Base-by-base conservation (phyloP, 140 eudicot genomes). In the Oenanthe javanica region DNA sequence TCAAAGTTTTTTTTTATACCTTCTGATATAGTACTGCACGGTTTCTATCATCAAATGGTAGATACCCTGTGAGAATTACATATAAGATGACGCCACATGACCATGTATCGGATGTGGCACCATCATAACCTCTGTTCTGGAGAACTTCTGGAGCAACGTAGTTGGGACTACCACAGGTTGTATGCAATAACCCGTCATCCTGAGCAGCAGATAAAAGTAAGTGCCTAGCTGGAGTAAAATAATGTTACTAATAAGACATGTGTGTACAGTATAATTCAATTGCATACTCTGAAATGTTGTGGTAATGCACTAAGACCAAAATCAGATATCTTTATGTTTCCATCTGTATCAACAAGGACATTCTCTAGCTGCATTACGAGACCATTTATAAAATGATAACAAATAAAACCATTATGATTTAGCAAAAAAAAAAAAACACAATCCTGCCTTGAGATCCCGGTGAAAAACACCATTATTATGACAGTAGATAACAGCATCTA, bases 301-400 rank as follows among this genome's bases (percentile, higher is more conserved):
- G 99, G 99, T 36, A 95, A 86, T 61, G 99, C 97, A 84, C 99
- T 95, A 76, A 95, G 96, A 81, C 99, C 99, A 83, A 95, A 95
- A 78, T 95, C 97, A 25, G 99, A 88, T 69, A 95, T 89, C 85
- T 90, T 92, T 67, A 93, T 85, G 79, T 81, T 83, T 81, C 93
- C 91, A 11, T 83, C 83, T 51, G 86, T 86, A 87, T 93, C 97
- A 27, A 91, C 61, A 48, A 93, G 89, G 79, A 93, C 87, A 75
- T 93, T 93, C 78, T 93, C 98, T 43, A 89, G 90, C 98, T 91
- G 95, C 86, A 91, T 64, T 81, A 50, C 40, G 48, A 70, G 16
- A 75, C 5, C 23, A 47, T 11, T 43, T 10, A n/a, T 1, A 45
- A 38, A 42, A 9, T 9, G 5, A 5, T 15, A 52, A 52, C 67